Evolutionary conservation across 768 basidiomycete genomes (phyloP).

Genomic region (Agrocybe pediades): DNA sequence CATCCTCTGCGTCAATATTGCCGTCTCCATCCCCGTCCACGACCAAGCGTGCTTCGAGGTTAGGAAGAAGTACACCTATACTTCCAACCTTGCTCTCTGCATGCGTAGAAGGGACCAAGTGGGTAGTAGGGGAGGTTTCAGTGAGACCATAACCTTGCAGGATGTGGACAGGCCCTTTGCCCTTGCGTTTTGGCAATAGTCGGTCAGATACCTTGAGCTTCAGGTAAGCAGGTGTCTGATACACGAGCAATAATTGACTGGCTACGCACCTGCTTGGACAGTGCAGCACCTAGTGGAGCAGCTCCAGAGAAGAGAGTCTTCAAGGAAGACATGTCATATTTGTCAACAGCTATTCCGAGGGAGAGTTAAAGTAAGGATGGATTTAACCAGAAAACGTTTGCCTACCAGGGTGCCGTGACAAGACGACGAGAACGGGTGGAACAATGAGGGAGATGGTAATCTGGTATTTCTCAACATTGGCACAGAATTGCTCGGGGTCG

Average conservation of each 20-base stretch:
- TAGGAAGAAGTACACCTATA: constrained; percentile 71
- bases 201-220: constrained; percentile 35
- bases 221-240: neutral
- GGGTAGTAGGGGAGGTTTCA: constrained; percentile 77
- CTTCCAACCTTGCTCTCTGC: constrained; percentile 57
- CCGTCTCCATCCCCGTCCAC: constrained; percentile 58
- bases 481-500: constrained; percentile 69
- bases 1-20: constrained; percentile 47
- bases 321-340: constrained; percentile 68
- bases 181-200: constrained; percentile 35
- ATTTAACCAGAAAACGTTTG: neutral
- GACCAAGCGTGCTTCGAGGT: constrained; percentile 75
- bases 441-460: constrained; percentile 64
- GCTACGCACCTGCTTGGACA: constrained; percentile 49
- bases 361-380: neutral
- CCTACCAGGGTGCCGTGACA: constrained; percentile 70
- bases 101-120: constrained; percentile 49
- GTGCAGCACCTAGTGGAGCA: constrained; percentile 72
- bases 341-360: constrained; percentile 48
- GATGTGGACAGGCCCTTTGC: constrained; percentile 42
- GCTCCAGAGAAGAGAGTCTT: constrained; percentile 69
- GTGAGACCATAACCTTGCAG: constrained; percentile 77
- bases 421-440: constrained; percentile 81
- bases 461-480: constrained; percentile 63
- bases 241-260: neutral